Evolutionary conservation across 371 early-diverging fungal genomes (phyloP), one percentile per base, ranked within the genome.

Genomic region (Vairimorpha necatrix): DNA sequence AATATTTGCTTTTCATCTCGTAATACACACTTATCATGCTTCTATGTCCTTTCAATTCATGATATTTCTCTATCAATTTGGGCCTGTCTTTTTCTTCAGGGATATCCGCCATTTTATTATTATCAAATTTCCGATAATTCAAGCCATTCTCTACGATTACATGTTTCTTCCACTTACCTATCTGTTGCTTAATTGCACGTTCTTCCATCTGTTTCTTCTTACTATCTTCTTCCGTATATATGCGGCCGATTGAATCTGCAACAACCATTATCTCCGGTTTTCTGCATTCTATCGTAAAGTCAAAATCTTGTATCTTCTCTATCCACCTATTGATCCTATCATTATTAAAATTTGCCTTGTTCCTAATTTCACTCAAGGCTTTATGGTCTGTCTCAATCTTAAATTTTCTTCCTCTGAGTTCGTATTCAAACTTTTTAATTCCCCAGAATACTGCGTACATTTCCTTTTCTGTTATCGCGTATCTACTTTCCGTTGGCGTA

Each of bases 171-270:
- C 16, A 38, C 18, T 42, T 72, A 20, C 39, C 34, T 32, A n/a
- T 38, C 36, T 22, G 13, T 24, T 9, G 26, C 28, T 24, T 61
- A 20, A 66, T 24, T 28, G 30, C 13, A 13, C 16, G 16, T 46
- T 20, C 34, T 24, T 48, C 20, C 18, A 11, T 36, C n/a, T 53
- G 65, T 58, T 68, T n/a, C 30, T 75, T 39, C 24, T 56, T 28
- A 24, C 1, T 46, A 2, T 69, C 60, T 26, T 65, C 69, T 16
- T 2, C 24, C 36, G 30, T 18, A 48, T 72, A 68, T 36, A 72
- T 60, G 26, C 77, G 38, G 61, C 80, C 77, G 16, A 77, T 36
- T 20, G 67, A 13, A 58, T 80, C 80, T 34, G 78, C 65, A 22
- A 20, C 50, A 24, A 32, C n/a, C 47, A 65, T 6, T 39, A 53